Conservation (phyloP, 1,284 basidiomycete genomes). For the Fomes fomentarius region DNA sequence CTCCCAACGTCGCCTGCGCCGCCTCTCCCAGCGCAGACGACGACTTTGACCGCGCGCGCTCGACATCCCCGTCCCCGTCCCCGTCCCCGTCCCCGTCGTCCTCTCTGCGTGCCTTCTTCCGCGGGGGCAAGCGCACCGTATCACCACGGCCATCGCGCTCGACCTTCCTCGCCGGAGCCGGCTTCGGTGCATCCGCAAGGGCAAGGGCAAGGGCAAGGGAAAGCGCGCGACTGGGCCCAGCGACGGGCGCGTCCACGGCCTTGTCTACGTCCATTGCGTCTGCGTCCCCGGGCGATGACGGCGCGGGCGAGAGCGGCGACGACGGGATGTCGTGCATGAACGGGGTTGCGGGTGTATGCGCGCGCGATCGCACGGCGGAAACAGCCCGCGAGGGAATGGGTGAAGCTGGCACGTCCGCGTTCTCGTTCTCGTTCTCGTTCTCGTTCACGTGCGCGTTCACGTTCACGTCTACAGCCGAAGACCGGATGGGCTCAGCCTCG, state of each 20-base stretch:
- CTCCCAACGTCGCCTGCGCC: no score
- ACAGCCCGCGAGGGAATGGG: not conserved
- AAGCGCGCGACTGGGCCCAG: not conserved
- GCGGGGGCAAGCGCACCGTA: conserved; percentile 3
- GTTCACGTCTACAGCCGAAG: no score
- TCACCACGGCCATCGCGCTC: not conserved
- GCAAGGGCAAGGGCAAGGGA: not conserved
- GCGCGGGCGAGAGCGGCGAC: conserved; percentile 20
- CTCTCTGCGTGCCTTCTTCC: conserved; percentile 15
- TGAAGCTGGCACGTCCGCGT: not conserved
- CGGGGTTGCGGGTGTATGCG: not conserved
- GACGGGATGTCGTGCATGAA: conserved; percentile 12
- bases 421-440: no score
- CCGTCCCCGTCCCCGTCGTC: not conserved
- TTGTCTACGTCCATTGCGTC: no score
- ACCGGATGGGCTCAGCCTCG: no score
- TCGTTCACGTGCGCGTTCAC: not conserved
- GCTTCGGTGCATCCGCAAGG: not conserved
- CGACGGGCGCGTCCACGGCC: not conserved
- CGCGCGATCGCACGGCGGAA: not conserved
- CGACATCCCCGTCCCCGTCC: not conserved
- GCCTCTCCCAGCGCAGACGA: no score
- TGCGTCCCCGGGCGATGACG: conserved; percentile 2
- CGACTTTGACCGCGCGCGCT: not conserved
- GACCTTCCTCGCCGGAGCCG: no score